Evolutionary conservation across 805 yeast genomes (phyloP), one percentile per base, ranked within the genome.

Genomic region (Ogataea trehaloabstinens): DNA sequence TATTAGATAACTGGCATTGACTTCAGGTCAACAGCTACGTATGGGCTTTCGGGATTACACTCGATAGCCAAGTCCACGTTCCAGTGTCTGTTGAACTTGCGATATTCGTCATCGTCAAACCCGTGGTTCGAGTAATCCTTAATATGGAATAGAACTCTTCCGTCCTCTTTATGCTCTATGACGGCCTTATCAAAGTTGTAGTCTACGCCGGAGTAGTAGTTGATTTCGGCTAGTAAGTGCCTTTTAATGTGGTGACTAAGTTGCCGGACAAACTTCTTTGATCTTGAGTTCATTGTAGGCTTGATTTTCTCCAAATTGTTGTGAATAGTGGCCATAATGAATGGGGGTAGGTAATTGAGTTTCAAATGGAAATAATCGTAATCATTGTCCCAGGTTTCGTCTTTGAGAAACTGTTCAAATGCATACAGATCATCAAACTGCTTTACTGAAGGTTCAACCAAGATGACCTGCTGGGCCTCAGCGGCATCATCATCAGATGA

Each of bases 201-300:
- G 34, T 56, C 57, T 51, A 72, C 73, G 19, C 84, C 82, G 6
- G 78, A 65, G 49, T 76, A 73, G 46, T 65, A 67, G 42, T 73
- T 73, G 64, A 82, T 76, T 47, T 81, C 87, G 41, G 68, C 61
- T 57, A 82, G 66, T 57, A 82, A 64, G 56, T 81, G 88, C 51
- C 78, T 78, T 52, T 79, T 76, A 36, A 82, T 70, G 51, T 82
- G 89, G 58, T 82, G 89, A 52, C 78, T 80, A 57, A 82, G 69
- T 57, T 81, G 80, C 54, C 89, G 70, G 33, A 74, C 79, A 55
- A 80, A 82, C 63, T 82, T 81, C 52, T 74, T 73, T 37, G 82
- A 77, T 58, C 81, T 80, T 48, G 80, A 76, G 64, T 81, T 82
- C 67, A 74, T 77, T 20, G 85, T 77, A 31, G 82, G 81, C 58